Evolutionary conservation across 2,329 filamentous ascomycete species (phyloP), one percentile per base, ranked within the genome.

Genomic region (Dichotomopilus funicola): DNA sequence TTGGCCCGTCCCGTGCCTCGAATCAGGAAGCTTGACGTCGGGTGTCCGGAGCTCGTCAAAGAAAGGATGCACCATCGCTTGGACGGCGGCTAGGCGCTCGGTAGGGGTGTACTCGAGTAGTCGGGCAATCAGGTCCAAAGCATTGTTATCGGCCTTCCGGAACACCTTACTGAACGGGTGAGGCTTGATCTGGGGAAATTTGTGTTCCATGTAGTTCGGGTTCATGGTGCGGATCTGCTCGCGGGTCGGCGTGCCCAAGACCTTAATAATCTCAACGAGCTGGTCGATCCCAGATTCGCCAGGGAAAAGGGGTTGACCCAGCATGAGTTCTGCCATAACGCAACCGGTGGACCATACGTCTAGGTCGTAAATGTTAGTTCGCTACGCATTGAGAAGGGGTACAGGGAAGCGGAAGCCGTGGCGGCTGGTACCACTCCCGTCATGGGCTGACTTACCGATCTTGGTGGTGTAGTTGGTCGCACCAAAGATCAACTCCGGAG

Each of bases 141-240:
- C 92, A 67, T 90, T 91, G 36, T 85, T 81, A 64, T 96, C 90
- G 55, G 94, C 94, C 81, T 95, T 96, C 65, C 94, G 87, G 82
- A 99, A 97, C 54, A 99, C 94, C 82, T 97, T 97, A 77, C 88
- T 95, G 80, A 99, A 99, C 34, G 94, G 94, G 69, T 99, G 94
- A 56, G 94, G 94, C 79, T 99, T 99, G 78, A 99, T 99, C 74
- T 99, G 94, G 48, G 94, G 94, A 75, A 99, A 99, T 78, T 97
- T 97, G 78, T 99, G 94, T 77, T 99, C 94, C 94, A 99, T 99
- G 75, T 99, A 99, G 75, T 99, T 99, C 57, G 94, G 94, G 74
- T 99, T 99, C 94, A 99, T 99, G 63, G 94, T 99, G 65, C 94
- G 89, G 68, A 99, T 99, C 74, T 99, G 94, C 72, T 99, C 94